Base-by-base conservation (phyloP, 2,329 filamentous ascomycete genomes). In the Arthrobotrys iridis region DNA sequence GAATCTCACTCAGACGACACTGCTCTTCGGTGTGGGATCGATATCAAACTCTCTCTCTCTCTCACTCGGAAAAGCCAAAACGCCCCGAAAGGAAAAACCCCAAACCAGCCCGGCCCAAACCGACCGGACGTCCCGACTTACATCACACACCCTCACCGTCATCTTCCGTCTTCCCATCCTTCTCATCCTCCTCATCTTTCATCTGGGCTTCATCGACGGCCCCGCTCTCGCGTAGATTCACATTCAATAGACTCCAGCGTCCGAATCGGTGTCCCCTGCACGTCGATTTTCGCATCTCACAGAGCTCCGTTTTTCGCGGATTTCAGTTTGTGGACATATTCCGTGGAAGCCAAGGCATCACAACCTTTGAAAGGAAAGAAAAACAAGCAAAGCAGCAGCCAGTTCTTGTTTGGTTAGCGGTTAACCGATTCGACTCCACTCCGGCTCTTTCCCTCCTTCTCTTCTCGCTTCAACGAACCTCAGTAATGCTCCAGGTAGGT, bases 401-500 rank as follows among this genome's bases (percentile, higher is more conserved):
- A 59, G 28, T 45, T 55, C 65, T 70, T 60, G 65, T 70, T 70
- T 62, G 65, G 66, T 58, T 63, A 71, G 66, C 58, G 55, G 57
- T 40, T 71, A 71, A n/a, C 57, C 58, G 58, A 71, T 37, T 64
- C 66, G 66, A 71, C 66, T 71, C 66, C 46, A 71, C 66, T 71
- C 22, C 46, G 57, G 48, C 26, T 26, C 28, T 57, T 45, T 64
- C 68, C 50, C 62, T 74, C 62, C 70, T 74, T 74, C 62, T 62
- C 26, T 66, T 67, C 62, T 74, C 70, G 70, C 62, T 67, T 74
- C 62, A 62, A 63, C 62, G 46, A 66, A 45, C 68, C 68, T 73
- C 63, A 73, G 70, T 74, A 74, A 74, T 74, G 70, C 70, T 74
- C 62, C 70, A 74, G 70, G 70, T 74, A 67, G 35, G 70, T 66